These are phyloP conservation scores for Aspergillus coremiiformis DNA, from an alignment of 495 filamentous ascomycete species.

Conservation along the genomic window DNA sequence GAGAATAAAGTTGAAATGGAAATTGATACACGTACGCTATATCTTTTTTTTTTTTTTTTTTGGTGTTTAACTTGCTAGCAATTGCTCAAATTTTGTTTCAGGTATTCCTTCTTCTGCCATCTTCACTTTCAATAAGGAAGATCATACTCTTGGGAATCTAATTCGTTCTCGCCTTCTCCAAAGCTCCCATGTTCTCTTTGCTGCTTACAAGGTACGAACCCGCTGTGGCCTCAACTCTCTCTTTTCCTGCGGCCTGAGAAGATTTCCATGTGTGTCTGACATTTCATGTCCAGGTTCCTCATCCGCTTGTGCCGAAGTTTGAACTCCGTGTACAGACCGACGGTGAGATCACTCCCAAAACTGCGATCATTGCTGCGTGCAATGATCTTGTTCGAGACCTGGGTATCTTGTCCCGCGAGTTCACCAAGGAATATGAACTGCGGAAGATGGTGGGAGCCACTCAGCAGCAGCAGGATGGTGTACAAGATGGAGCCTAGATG, in stretches of 20 bases:
- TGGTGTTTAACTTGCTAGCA: background rate
- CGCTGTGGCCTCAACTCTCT: background rate
- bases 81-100: constrained; percentile 26
- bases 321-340: constrained; percentile 88
- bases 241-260: background rate
- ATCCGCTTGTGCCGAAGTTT: constrained; percentile 81
- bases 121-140: constrained; percentile 93
- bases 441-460: constrained; percentile 75
- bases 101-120: constrained; percentile 75
- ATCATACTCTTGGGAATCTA: constrained; percentile 92
- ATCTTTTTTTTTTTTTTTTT: constrained; percentile 9
- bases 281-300: constrained; percentile 49
- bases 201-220: constrained; percentile 73
- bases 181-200: constrained; percentile 70
- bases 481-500: constrained; percentile 20
- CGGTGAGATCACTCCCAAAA: constrained; percentile 74
- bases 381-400: constrained; percentile 71
- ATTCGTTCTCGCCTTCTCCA: constrained; percentile 73
- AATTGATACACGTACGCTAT: constrained; percentile 80
- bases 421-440: constrained; percentile 91
- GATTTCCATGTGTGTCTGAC: background rate
- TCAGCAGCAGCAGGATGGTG: constrained; percentile 33
- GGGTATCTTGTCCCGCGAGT: constrained; percentile 69
- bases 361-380: constrained; percentile 73
- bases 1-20: constrained; percentile 89